Percentiles rank a stretch among this genome's conserved stretches.
Evolutionary conservation across 2,329 filamentous ascomycete genomes (phyloP).

Genomic region (Paraconiothyrium brasiliense): DNA sequence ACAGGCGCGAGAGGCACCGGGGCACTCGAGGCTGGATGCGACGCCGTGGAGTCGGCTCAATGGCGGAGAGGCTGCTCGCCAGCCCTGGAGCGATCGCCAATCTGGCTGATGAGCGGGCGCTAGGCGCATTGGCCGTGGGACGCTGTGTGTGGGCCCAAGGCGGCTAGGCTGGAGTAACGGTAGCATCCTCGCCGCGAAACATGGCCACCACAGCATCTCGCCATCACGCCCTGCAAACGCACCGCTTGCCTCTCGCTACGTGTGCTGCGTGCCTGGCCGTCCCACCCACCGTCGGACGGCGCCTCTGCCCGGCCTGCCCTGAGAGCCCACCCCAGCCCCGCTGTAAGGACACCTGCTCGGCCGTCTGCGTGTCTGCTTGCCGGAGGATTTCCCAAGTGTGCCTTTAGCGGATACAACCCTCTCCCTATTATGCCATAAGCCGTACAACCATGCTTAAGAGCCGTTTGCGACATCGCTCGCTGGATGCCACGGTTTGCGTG

Average conservation of each 20-base stretch:
- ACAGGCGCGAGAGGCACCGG: constrained; percentile 1
- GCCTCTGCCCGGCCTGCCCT: constrained; percentile 5
- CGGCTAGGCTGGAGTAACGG: constrained; percentile 1
- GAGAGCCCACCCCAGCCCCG: constrained; percentile 23
- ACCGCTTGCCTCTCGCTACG: neutral
- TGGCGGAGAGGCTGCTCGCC: neutral
- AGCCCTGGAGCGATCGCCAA: constrained; percentile 26
- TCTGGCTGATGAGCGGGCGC: constrained; percentile 36
- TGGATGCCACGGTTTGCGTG: constrained; percentile 42
- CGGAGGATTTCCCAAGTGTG: constrained; percentile 42
- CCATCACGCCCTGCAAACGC: constrained; percentile 34
- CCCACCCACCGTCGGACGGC: constrained; percentile 17
- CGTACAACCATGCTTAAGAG: constrained; percentile 52
- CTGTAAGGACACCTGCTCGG: constrained; percentile 20
- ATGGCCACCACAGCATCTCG: constrained; percentile 38
- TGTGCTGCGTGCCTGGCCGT: constrained; percentile 14
- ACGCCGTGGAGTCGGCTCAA: constrained; percentile 9
- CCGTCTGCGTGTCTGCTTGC: constrained; percentile 34
- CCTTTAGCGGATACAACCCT: constrained; percentile 53
- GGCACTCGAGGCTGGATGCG: constrained; percentile 1
- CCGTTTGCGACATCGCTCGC: constrained; percentile 51
- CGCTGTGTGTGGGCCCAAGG: constrained; percentile 1
- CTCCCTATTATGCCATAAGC: constrained; percentile 43
- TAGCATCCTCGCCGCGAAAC: constrained; percentile 23
- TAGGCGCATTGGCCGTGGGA: constrained; percentile 28